These are phyloP conservation scores for Trichophyton benhamiae DNA, from an alignment of 2,329 filamentous ascomycete genomes.

Conservation along the genomic window DNA sequence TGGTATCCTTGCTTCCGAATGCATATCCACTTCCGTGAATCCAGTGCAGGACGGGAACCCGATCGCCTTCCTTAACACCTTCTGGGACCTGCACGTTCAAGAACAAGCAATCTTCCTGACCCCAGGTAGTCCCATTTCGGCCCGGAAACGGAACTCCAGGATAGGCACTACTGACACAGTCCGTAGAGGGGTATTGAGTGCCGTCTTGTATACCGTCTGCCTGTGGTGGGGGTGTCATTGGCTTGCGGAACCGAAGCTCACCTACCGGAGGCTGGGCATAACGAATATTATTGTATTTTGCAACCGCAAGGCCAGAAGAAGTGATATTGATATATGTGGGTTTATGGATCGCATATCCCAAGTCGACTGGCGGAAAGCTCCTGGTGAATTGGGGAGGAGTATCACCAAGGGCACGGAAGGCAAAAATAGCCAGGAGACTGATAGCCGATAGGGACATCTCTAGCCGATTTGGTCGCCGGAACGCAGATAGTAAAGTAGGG, in stretches of 20 bases:
- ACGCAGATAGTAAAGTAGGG: neutral
- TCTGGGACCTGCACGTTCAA: slow-evolving; percentile 10
- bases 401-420: neutral
- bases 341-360: slow-evolving; percentile 6
- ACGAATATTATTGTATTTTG: slow-evolving; percentile 12
- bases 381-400: neutral
- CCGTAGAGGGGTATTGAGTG: neutral
- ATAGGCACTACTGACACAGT: slow-evolving; percentile 7
- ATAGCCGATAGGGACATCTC: neutral
- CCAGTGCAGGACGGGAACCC: slow-evolving; percentile 11
- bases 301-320: neutral
- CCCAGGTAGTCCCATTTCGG: slow-evolving; percentile 7
- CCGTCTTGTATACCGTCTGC: slow-evolving; percentile 5
- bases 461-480: neutral
- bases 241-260: slow-evolving; percentile 4
- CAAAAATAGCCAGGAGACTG: neutral
- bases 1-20: slow-evolving; percentile 7
- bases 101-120: slow-evolving; percentile 11
- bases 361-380: neutral
- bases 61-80: slow-evolving; percentile 6
- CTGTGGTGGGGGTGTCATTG: neutral
- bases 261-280: slow-evolving; percentile 9
- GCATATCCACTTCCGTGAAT: slow-evolving; percentile 8
- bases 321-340: slow-evolving; percentile 1
- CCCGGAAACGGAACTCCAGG: neutral